These are phyloP conservation scores for Penstemon barbatus DNA, from an alignment of 257 asterid species.

Conservation along the genomic window DNA sequence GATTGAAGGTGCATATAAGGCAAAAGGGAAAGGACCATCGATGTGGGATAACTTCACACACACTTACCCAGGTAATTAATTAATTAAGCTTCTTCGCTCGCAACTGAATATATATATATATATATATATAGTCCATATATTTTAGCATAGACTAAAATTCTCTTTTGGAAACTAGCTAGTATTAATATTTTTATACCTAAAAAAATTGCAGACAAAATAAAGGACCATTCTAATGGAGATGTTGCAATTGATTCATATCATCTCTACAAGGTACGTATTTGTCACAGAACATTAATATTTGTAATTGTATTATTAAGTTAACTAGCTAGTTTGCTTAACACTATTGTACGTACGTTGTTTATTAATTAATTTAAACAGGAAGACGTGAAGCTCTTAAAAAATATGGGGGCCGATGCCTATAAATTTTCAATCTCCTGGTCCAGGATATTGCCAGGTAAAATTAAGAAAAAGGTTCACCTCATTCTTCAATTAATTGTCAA, in stretches of 20 bases:
- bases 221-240: constrained; percentile 36
- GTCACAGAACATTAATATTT: neutral
- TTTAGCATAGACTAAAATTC: neutral
- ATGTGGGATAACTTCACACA: constrained; percentile 40
- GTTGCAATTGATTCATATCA: constrained; percentile 48
- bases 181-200: neutral
- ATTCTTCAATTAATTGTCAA: neutral
- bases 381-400: constrained; percentile 36
- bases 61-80: constrained; percentile 24
- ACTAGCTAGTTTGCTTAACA: no score
- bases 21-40: constrained; percentile 31
- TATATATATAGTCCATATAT: no score
- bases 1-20: constrained; percentile 32
- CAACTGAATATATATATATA: neutral
- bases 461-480: neutral
- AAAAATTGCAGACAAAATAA: constrained; percentile 28
- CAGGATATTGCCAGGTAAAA: constrained; percentile 37
- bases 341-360: neutral
- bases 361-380: constrained; percentile 22
- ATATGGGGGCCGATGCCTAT: constrained; percentile 43
- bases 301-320: no score
- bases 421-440: constrained; percentile 45
- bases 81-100: neutral
- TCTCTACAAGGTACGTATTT: constrained; percentile 31
- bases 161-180: neutral